These are phyloP conservation scores for Metrosideros polymorpha DNA, from an alignment of 441 rosid species.

Conservation along the genomic window DNA sequence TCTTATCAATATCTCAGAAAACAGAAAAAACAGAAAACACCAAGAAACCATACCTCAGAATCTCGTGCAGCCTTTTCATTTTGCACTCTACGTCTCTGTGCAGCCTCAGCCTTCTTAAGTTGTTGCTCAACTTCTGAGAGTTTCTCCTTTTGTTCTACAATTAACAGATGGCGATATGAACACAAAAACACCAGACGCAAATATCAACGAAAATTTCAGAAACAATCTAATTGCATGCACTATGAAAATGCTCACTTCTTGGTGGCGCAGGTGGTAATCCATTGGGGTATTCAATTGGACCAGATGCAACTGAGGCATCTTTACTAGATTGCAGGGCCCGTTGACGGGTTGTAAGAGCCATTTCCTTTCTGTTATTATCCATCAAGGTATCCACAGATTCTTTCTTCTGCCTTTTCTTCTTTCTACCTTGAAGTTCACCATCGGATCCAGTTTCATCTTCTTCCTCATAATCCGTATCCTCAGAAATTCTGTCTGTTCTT, in stretches of 20 bases:
- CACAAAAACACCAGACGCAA: background rate
- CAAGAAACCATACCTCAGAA: constrained; percentile 52
- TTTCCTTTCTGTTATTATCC: constrained; percentile 51
- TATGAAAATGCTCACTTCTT: constrained; percentile 49
- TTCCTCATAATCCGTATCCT: constrained; percentile 49
- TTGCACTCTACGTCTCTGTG: constrained; percentile 83
- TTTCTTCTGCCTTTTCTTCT: constrained; percentile 47
- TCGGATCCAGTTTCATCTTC: constrained; percentile 46
- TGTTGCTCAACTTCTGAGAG: constrained; percentile 81
- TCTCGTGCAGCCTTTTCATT: constrained; percentile 86
- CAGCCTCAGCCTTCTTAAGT: constrained; percentile 83
- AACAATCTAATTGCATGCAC: background rate
- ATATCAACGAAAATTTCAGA: background rate
- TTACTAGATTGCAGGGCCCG: constrained; percentile 83
- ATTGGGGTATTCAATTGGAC: constrained; percentile 80
- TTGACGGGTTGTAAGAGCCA: constrained; percentile 78
- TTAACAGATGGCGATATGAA: background rate
- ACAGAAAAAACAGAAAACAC: background rate
- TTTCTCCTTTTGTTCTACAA: constrained; percentile 70
- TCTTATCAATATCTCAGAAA: background rate
- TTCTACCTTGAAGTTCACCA: constrained; percentile 36
- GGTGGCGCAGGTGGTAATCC: constrained; percentile 91
- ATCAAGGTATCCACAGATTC: constrained; percentile 42
- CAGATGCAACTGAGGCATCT: constrained; percentile 35
- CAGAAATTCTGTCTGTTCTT: constrained; percentile 27